Percentiles rank a stretch among this genome's conserved stretches.
phyloP scores from a whole-genome alignment of 768 basidiomycete genomes.

The Boletales sp. region DNA sequence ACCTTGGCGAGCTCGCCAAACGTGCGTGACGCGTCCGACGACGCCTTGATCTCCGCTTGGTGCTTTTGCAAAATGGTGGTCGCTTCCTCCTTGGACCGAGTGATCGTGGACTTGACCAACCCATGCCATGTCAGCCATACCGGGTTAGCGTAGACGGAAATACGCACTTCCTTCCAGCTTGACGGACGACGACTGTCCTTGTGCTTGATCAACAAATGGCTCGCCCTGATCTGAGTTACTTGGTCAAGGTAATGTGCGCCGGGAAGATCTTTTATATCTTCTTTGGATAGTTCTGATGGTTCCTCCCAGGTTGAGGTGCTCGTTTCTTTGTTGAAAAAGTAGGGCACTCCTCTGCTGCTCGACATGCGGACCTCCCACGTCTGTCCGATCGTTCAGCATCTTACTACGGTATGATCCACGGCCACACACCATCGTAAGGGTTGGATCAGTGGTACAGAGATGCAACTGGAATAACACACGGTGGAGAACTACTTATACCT shows the following conservation, averaged over 20 bases:
- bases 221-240: conserved; percentile 76
- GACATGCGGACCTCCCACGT: conserved; percentile 89
- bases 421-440: conserved; percentile 21
- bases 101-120: conserved; percentile 59
- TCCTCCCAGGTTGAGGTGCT: conserved; percentile 77
- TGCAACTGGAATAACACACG: not conserved
- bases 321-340: conserved; percentile 80
- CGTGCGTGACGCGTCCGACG: conserved; percentile 41
- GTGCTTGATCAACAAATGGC: conserved; percentile 94
- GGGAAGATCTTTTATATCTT: conserved; percentile 59
- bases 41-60: conserved; percentile 54
- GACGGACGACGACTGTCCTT: conserved; percentile 70
- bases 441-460: conserved; percentile 9
- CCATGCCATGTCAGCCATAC: not conserved
- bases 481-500: not conserved
- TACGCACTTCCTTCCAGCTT: conserved; percentile 79
- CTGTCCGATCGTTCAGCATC: conserved; percentile 14
- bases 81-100: conserved; percentile 87
- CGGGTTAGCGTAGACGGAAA: not conserved
- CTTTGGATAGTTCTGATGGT: conserved; percentile 47
- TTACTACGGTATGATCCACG: not conserved
- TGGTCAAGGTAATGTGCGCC: conserved; percentile 56
- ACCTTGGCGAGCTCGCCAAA: conserved; percentile 73
- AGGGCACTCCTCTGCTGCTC: conserved; percentile 69
- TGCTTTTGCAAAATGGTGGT: conserved; percentile 68